phyloP scores from a whole-genome alignment of 331 rosid species.

The Arachis monticola region DNA sequence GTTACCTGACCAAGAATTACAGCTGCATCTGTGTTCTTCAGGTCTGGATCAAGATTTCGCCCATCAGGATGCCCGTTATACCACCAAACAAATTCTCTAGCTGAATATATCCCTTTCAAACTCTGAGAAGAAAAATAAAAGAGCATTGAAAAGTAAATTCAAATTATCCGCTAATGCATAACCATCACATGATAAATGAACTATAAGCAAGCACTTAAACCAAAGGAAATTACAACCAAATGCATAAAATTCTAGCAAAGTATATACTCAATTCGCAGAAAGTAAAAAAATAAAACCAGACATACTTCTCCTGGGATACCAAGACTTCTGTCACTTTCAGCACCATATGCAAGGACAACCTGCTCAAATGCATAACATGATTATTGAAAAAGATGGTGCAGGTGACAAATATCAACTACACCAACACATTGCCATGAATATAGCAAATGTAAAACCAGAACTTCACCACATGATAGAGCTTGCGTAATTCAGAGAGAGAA shows the following conservation, averaged over 20 bases:
- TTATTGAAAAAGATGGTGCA: slow-evolving; percentile 34
- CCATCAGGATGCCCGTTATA: slow-evolving; percentile 96
- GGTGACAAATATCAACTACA: slow-evolving; percentile 5
- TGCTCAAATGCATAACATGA: slow-evolving; percentile 43
- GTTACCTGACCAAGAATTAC: slow-evolving; percentile 95
- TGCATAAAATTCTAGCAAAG: background rate
- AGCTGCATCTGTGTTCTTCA: slow-evolving; percentile 81
- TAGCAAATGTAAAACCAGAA: slow-evolving; percentile 38
- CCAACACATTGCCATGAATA: background rate
- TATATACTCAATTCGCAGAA: slow-evolving; percentile 32
- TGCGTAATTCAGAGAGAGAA: slow-evolving; percentile 73
- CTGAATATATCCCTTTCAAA: slow-evolving; percentile 74
- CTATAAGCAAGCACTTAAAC: slow-evolving; percentile 32
- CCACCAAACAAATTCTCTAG: slow-evolving; percentile 99
- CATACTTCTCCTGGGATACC: slow-evolving; percentile 91
- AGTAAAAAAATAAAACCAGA: slow-evolving; percentile 24
- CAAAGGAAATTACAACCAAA: slow-evolving; percentile 22
- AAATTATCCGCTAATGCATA: slow-evolving; percentile 19
- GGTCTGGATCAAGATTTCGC: slow-evolving; percentile 69
- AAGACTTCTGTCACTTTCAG: slow-evolving; percentile 90
- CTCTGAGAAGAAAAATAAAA: slow-evolving; percentile 51
- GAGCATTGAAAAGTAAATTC: slow-evolving; percentile 8
- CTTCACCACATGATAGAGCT: slow-evolving; percentile 78
- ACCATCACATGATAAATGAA: slow-evolving; percentile 1
- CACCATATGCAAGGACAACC: slow-evolving; percentile 96